Evolutionary conservation across 2,329 filamentous ascomycete genomes (phyloP), one percentile per base, ranked within the genome.

Genomic region (Beauveria brongniartii): DNA sequence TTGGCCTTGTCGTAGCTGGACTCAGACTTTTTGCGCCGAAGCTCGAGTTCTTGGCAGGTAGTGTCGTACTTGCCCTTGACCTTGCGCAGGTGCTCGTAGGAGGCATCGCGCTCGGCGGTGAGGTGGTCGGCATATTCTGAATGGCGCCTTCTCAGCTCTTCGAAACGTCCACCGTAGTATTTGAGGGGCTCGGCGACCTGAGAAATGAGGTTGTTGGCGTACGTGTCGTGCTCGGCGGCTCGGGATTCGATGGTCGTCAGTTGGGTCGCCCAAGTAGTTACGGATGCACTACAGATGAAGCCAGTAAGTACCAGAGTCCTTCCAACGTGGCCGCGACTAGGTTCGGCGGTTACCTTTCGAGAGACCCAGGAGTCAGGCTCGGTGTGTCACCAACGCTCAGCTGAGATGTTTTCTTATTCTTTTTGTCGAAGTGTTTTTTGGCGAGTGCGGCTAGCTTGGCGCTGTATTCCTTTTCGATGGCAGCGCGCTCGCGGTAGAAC

Each of bases 361-460:
- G 83, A 40, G 93, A 97, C 2, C 95, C 94, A 1, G 94, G 94
- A 2, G 94, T 97, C 81, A 97, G 89, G 62, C 86, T 85, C 43
- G 94, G 94, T 26, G 87, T 94, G 69, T 99, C 94, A 69, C 94
- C 94, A 58, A 97, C 94, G 72, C 92, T 97, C 68, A 99, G 75
- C 69, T 82, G 88, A 67, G 91, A 89, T 48, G 89, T 88, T 78
- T 94, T 97, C 75, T 88, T 92, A 52, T 90, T 86, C 80, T 97
- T 99, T 80, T 95, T 95, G 70, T 99, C 95, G 71, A 91, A 94
- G 78, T 97, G 97, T 74, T 94, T 97, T 79, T 94, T 96, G 60
- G 93, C 94, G 55, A 99, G 80, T 2, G 86, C 86, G 67, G 85
- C 89, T 65, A 99, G 85, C 75, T 93, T 97, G 65, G 88, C 83